Evolutionary conservation across 1,139 yeast genomes (phyloP).

Genomic region (Suhomyces wounanorum): DNA sequence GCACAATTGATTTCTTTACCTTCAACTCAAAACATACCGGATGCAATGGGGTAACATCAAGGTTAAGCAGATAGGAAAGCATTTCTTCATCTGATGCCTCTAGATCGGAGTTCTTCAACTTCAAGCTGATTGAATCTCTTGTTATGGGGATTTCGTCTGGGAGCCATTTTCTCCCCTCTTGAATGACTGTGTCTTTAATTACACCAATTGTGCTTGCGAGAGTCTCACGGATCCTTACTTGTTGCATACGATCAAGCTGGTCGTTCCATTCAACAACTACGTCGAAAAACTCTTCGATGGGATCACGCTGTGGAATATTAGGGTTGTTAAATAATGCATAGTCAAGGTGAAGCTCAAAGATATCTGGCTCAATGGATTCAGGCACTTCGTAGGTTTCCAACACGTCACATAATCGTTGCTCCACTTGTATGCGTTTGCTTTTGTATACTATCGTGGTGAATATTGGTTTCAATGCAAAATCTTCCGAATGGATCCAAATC

Average conservation of each 20-base stretch:
- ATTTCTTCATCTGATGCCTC: constrained; percentile 17
- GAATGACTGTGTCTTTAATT: constrained; percentile 25
- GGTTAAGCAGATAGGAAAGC: constrained; percentile 22
- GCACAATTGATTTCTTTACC: not conserved
- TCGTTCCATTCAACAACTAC: constrained; percentile 23
- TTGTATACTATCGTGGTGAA: constrained; percentile 21
- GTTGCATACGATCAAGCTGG: not conserved
- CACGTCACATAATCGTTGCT: constrained; percentile 20
- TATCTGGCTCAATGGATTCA: constrained; percentile 10
- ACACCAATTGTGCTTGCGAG: constrained; percentile 25
- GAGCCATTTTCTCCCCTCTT: not conserved
- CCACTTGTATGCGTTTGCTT: constrained; percentile 14
- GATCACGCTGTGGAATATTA: constrained; percentile 26
- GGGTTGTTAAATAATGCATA: constrained; percentile 23
- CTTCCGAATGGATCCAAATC: constrained; percentile 32
- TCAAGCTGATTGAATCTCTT: not conserved
- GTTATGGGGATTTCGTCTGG: not conserved
- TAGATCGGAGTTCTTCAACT: constrained; percentile 7
- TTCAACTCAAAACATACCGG: constrained; percentile 18
- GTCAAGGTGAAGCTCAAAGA: constrained; percentile 25
- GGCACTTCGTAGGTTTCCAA: constrained; percentile 15
- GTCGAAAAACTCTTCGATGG: constrained; percentile 29
- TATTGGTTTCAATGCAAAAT: constrained; percentile 27
- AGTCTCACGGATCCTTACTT: constrained; percentile 24
- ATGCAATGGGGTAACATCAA: constrained; percentile 35